phyloP scores from a whole-genome alignment of 352 stramenopile genomes.

The Phytophthora europaea region DNA sequence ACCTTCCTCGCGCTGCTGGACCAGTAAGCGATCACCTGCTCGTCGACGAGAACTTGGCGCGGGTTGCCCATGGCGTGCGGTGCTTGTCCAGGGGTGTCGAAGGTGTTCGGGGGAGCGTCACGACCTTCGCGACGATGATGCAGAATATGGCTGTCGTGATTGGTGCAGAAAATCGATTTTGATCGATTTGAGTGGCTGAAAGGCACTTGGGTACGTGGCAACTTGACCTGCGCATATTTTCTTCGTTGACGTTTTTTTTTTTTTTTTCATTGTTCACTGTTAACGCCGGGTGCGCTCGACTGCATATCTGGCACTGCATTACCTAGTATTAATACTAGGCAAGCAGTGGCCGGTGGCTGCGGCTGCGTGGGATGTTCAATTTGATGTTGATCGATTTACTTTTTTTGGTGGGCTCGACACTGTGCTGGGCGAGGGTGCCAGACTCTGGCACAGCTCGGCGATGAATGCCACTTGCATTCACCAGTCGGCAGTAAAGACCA shows the following conservation, averaged over 20 bases:
- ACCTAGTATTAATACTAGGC: too few species aligned
- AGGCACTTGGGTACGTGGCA: not conserved
- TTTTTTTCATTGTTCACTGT: too few species aligned
- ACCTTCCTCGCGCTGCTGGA: slow-evolving; percentile 9
- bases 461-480: not conserved
- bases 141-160: not conserved
- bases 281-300: too few species aligned
- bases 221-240: not conserved
- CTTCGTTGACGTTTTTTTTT: not conserved
- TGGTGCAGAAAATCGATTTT: not conserved
- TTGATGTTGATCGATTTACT: too few species aligned
- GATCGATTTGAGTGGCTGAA: not conserved
- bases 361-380: too few species aligned
- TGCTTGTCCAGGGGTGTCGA: not conserved
- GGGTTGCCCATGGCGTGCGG: slow-evolving; percentile 33
- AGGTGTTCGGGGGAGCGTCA: slow-evolving; percentile 12
- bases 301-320: too few species aligned
- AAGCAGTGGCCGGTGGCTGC: too few species aligned
- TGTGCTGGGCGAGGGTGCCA: not conserved
- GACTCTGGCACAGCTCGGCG: not conserved
- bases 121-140: slow-evolving; percentile 15
- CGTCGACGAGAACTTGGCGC: slow-evolving; percentile 46
- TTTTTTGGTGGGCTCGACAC: not conserved
- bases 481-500: slow-evolving; percentile 2
- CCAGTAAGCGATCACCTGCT: slow-evolving; percentile 39